Conservation (phyloP, 2,329 filamentous ascomycete species). For the Phaeosphaeria sp. region DNA sequence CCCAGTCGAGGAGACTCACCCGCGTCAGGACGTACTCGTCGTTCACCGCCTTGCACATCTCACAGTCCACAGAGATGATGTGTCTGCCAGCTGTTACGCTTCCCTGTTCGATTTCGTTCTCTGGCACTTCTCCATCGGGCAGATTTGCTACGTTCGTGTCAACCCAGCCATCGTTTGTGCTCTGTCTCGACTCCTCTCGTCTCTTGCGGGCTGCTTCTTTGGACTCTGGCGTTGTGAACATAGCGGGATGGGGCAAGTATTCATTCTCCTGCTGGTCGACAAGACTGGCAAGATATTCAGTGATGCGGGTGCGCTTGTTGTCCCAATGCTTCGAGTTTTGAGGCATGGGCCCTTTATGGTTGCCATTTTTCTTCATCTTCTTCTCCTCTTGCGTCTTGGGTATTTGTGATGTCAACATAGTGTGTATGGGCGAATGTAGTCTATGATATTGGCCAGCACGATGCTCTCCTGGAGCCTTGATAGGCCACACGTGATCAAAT, state of each 20-base stretch:
- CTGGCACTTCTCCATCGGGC: slow-evolving; percentile 72
- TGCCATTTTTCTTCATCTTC: slow-evolving; percentile 55
- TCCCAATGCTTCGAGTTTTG: slow-evolving; percentile 71
- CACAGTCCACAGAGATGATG: slow-evolving; percentile 86
- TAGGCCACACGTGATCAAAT: slow-evolving; percentile 88
- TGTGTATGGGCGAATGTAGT: slow-evolving; percentile 85
- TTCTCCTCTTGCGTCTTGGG: slow-evolving; percentile 74
- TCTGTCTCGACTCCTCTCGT: slow-evolving; percentile 60
- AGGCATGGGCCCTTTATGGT: slow-evolving; percentile 60
- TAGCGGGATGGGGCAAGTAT: slow-evolving; percentile 82
- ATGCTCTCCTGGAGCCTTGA: slow-evolving; percentile 86
- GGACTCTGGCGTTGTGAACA: slow-evolving; percentile 66
- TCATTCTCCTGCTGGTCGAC: slow-evolving; percentile 83
- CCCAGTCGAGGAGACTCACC: slow-evolving; percentile 87
- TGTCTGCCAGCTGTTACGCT: slow-evolving; percentile 83
- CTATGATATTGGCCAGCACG: slow-evolving; percentile 66
- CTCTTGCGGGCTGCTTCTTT: slow-evolving; percentile 60
- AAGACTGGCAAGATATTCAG: slow-evolving; percentile 74
- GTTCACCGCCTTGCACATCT: slow-evolving; percentile 92
- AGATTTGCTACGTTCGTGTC: slow-evolving; percentile 74
- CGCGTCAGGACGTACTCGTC: slow-evolving; percentile 84
- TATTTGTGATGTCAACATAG: slow-evolving; percentile 78
- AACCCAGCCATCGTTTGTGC: slow-evolving; percentile 75
- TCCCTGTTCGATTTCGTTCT: slow-evolving; percentile 76
- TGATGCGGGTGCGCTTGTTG: slow-evolving; percentile 81